Evolutionary conservation across 306 rosid genomes (phyloP), one percentile per base, ranked within the genome.

Genomic region (Vicia faba): DNA sequence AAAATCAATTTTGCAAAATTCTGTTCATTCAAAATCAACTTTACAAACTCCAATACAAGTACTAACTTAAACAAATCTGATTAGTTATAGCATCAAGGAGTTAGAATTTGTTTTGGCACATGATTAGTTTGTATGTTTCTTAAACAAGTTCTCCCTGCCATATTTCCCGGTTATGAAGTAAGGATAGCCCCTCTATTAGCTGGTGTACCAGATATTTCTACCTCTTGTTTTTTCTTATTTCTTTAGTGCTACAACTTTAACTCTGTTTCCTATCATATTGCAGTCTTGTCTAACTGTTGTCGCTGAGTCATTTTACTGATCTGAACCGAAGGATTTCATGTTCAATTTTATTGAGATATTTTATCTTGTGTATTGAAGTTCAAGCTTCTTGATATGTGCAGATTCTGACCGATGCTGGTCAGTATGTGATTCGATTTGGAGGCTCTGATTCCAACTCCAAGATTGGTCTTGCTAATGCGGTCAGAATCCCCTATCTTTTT

Each of bases 371-470:
- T 15, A 12, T 48, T 61, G 62, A 39, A 19, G 15, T 69, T 69
- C 48, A 70, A 10, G 14, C 64, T 39, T 49, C 16, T 44, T 45
- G 63, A 20, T 46, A 48, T 66, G 63, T 77, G 79, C 91, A 93
- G 98, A 77, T 93, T 56, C 73, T 93, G 35, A 93, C 99, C 16
- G 99, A 93, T 82, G 99, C 97, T 26, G 97, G 97, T 61, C 91
- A 93, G 65, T 93, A 93, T 19, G 97, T 93, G 75, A 93, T 93
- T 57, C 95, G 93, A 25, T 93, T 93, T 78, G 99, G 99, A 74
- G 73, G 83, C 69, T 86, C 96, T 29, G 87, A 89, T 65, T 81
- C 90, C 12, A 40, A 70, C 81, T 84, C 85, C 58, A 93, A 81
- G 73, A 81, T 55, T 19, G 95, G 96, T 55, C 81, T 79, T 73